Evolutionary conservation across 768 basidiomycete species (phyloP).

Genomic region (Exidia glandulosa): DNA sequence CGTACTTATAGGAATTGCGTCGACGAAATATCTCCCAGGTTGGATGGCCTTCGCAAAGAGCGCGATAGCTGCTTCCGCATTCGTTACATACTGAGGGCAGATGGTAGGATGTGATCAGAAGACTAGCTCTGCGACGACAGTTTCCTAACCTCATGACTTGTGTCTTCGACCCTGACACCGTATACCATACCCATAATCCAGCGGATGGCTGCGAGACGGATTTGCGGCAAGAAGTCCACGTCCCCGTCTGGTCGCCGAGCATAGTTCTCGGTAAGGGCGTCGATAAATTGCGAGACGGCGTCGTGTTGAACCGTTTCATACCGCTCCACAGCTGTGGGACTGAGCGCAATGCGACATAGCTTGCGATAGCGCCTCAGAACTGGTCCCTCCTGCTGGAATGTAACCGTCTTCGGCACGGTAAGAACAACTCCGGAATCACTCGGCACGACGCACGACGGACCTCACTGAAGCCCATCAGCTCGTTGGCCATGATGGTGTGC

Average conservation of each 20-base stretch:
- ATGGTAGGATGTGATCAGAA: neutral
- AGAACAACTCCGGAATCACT: neutral
- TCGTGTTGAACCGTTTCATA: neutral
- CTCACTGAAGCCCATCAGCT: neutral
- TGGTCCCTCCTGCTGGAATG: neutral
- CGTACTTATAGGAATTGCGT: neutral
- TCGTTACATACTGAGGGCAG: neutral
- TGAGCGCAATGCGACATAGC: neutral
- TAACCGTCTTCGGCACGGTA: neutral
- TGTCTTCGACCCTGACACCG: neutral
- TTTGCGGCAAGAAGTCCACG: neutral
- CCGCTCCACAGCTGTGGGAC: neutral
- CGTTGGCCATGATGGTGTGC: neutral
- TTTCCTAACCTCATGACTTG: neutral
- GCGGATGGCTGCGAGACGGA: neutral
- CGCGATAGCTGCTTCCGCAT: neutral
- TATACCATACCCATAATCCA: neutral
- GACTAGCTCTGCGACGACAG: neutral
- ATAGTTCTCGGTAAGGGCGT: neutral
- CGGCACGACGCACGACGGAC: neutral
- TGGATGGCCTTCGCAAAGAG: neutral
- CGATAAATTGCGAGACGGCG: neutral
- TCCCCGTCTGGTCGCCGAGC: neutral
- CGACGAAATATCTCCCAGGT: neutral
- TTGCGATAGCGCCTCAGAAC: neutral